Conservation (phyloP, 2,329 filamentous ascomycete genomes). For the Colletotrichum euphorbiae region DNA sequence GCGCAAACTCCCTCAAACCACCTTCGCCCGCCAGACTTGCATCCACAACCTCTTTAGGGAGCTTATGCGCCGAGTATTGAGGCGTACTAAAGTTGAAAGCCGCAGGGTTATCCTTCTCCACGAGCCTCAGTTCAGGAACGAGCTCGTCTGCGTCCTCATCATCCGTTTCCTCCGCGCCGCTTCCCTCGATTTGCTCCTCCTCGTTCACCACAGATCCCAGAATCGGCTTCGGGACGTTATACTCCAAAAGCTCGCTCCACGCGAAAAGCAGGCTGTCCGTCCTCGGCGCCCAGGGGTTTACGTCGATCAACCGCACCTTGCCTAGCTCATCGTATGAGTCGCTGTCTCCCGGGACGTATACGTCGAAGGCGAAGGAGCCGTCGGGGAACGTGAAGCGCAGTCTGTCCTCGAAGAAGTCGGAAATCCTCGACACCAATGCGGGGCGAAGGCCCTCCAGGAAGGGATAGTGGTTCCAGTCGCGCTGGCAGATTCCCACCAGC, state of each 20-base stretch:
- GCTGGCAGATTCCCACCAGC: constrained; percentile 86
- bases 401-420: constrained; percentile 80
- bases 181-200: constrained; percentile 50
- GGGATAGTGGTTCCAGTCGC: constrained; percentile 90
- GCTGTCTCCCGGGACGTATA: constrained; percentile 83
- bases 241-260: constrained; percentile 86
- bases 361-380: constrained; percentile 86
- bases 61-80: constrained; percentile 94
- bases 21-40: constrained; percentile 76
- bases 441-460: constrained; percentile 77
- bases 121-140: constrained; percentile 79
- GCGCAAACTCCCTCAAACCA: constrained; percentile 83
- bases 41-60: constrained; percentile 91
- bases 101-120: constrained; percentile 87
- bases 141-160: constrained; percentile 58
- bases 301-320: constrained; percentile 86
- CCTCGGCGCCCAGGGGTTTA: constrained; percentile 92
- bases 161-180: constrained; percentile 51
- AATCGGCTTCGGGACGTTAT: constrained; percentile 71
- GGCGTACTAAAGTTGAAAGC: constrained; percentile 87
- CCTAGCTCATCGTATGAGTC: constrained; percentile 70
- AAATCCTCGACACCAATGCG: constrained; percentile 75
- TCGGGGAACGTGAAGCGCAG: constrained; percentile 86
- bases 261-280: constrained; percentile 92
- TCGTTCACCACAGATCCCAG: constrained; percentile 59